These are phyloP conservation scores for Moniliella sp. DNA, from an alignment of 1,284 basidiomycete species.

Conservation along the genomic window DNA sequence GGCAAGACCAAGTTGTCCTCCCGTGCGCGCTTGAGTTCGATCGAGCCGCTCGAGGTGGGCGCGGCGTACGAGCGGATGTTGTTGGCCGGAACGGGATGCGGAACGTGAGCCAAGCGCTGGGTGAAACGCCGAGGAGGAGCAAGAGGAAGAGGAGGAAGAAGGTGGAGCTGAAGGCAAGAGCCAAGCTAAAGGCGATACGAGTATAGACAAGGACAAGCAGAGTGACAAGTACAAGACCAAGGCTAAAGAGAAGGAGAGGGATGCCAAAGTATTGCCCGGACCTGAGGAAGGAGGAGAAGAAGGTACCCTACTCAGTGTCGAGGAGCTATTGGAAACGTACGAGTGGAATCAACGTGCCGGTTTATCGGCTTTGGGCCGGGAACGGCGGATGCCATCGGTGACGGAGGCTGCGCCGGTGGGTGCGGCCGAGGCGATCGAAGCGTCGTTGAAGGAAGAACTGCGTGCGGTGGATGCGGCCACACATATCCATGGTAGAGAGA, in stretches of 20 bases:
- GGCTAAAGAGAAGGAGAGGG: not conserved
- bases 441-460: conserved; percentile 24
- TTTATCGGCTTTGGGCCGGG: not conserved
- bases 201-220: not conserved
- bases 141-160: not conserved
- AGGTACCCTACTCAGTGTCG: conserved; percentile 39
- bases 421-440: conserved; percentile 31
- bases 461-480: conserved; percentile 41
- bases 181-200: not conserved
- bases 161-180: not conserved
- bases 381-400: conserved; percentile 29
- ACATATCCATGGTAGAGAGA: conserved; percentile 87
- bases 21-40: conserved; percentile 17
- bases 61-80: conserved; percentile 25
- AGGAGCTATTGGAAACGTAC: conserved; percentile 94
- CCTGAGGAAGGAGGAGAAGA: conserved; percentile 49
- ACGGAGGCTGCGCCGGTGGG: conserved; percentile 3
- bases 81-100: conserved; percentile 14
- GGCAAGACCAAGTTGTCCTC: too few species aligned
- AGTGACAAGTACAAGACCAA: not conserved
- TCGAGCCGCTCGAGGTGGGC: conserved; percentile 18
- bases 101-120: conserved; percentile 14
- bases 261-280: conserved; percentile 53
- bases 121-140: conserved; percentile 13
- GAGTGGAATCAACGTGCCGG: conserved; percentile 46